Base-by-base conservation (phyloP, 2,329 filamentous ascomycete genomes). In the Colletotrichum horii region DNA sequence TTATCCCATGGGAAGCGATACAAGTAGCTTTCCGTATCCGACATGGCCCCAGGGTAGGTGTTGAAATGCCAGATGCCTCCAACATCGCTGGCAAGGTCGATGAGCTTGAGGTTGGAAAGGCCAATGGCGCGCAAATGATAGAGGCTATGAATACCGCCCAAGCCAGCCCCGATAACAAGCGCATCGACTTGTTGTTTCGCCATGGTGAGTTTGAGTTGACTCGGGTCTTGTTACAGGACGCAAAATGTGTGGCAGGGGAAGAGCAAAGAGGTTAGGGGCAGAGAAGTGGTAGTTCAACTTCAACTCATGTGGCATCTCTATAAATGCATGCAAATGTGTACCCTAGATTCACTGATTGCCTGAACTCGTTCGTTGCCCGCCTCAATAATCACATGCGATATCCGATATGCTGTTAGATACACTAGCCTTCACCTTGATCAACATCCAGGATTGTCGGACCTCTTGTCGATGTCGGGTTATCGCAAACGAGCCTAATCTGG, bases 11-110 rank as follows among this genome's bases (percentile, higher is more conserved):
- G 62, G 24, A 55, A 74, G 6, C 71, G 56, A 60, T 74, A 74
- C 22, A 70, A 38, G 24, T 69, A 69, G 38, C 52, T 60, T 14
- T 74, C 32, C 6, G 52, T 56, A 28, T 56, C 52, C 6, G 22
- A 24, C 52, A 26, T 56, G 52, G 52, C 22, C 8, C 79, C 78
- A 3, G 77, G 79, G 28, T 80, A 79, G 15, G 75, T 55, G 48
- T 79, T 79, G 34, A 78, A 78, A 22, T 76, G 67, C 79, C 79
- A 80, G 14, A 77, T 77, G 24, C 80, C 81, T 2, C 78, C 78
- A 15, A 79, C 55, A 24, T 77, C 69, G 16, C 67, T 22, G 55
- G 80, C 80, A 77, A 80, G 80, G 22, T 82, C 38, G 38, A 43
- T n/a, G 11, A 43, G 38, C 38, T 43, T 43, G 5, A 43, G 38